phyloP scores from a whole-genome alignment of 148 eudicot species.

The Vaccinium myrtillus region DNA sequence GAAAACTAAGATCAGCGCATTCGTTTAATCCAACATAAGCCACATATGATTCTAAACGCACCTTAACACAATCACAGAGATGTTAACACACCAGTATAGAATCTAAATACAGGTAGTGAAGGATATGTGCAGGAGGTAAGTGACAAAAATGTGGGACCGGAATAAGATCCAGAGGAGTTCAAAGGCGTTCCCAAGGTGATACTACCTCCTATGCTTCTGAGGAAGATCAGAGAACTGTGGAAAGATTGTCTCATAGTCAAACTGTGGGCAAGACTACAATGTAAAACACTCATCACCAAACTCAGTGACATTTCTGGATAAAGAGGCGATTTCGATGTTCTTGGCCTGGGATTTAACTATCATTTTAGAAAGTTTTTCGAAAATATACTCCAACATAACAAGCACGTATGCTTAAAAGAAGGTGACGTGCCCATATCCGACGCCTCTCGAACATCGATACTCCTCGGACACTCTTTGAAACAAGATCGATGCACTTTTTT shows the following conservation, averaged over 20 bases:
- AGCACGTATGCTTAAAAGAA: not conserved
- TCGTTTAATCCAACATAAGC: not conserved
- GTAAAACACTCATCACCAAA: not conserved
- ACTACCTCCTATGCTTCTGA: not conserved
- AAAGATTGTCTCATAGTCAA: not conserved
- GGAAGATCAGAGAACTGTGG: not conserved
- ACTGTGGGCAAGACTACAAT: not conserved
- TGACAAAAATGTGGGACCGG: not conserved
- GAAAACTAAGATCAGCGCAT: not conserved
- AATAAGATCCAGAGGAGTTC: not conserved
- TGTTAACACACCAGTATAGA: not conserved
- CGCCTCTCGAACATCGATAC: not conserved
- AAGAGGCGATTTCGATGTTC: not conserved
- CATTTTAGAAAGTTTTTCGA: not conserved
- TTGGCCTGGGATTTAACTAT: not conserved
- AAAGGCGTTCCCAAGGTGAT: not conserved
- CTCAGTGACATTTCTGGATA: not conserved
- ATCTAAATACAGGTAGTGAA: not conserved
- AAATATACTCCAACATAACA: not conserved
- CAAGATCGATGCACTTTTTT: not conserved
- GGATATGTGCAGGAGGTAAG: not conserved
- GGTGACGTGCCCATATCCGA: not conserved
- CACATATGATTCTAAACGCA: not conserved
- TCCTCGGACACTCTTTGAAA: not conserved
- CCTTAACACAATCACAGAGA: not conserved